Conservation (phyloP, 257 asterid genomes). For the Solanum neorickii region DNA sequence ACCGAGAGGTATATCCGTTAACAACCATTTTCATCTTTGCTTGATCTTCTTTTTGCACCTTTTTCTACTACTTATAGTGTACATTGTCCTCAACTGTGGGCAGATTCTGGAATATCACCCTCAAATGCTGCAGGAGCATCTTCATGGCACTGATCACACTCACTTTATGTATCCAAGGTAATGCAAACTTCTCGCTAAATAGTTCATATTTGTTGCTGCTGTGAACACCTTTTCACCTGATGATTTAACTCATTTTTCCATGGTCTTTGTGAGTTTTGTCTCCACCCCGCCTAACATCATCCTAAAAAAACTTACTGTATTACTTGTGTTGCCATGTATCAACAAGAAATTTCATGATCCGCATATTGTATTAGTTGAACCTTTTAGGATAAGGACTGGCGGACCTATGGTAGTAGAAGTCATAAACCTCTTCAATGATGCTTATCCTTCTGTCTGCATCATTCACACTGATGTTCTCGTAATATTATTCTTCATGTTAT, state of each 20-base stretch:
- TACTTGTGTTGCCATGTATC: neutral
- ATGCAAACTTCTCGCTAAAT: conserved; percentile 11
- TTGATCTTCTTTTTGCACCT: neutral
- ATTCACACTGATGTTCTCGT: neutral
- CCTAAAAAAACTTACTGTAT: neutral
- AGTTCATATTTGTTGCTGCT: neutral
- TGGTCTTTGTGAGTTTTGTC: neutral
- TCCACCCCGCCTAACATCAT: neutral
- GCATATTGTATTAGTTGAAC: neutral
- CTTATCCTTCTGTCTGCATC: neutral
- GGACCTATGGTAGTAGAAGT: neutral
- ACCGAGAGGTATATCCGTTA: conserved; percentile 63
- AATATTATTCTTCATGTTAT: neutral
- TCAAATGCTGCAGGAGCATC: conserved; percentile 96
- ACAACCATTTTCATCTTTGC: conserved; percentile 5
- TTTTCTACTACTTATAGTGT: conserved; percentile 25
- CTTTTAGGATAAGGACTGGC: neutral
- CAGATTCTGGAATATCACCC: conserved; percentile 99
- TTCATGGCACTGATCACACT: conserved; percentile 76
- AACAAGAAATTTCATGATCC: neutral
- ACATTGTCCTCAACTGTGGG: conserved; percentile 25
- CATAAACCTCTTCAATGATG: neutral
- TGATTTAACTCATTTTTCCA: neutral
- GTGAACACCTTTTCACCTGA: neutral
- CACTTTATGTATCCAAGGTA: conserved; percentile 99